Base-by-base conservation (phyloP, 106 monocot genomes). In the Iris macrosiphon region DNA sequence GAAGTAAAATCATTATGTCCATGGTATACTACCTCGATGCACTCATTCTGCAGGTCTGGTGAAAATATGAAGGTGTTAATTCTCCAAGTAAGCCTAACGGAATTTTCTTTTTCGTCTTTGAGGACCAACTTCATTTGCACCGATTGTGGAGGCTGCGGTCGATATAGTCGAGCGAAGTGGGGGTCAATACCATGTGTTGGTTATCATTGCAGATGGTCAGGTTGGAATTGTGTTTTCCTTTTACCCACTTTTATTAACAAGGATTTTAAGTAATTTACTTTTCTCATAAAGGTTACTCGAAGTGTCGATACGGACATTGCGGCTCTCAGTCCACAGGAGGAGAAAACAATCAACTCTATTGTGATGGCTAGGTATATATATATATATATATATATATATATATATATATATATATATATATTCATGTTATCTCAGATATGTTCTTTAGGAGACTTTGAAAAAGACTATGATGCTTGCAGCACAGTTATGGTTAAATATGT, bases 141-240 rank as follows among this genome's bases (percentile, higher is more conserved):
- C 81, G 0, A 72, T 81, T 54, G 60, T 81, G 9, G 81, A 81
- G 39, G 63, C 71, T 3, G 81, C 81, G 0, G 81, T 81, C 31
- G 76, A 72, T 62, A 81, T 76, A 63, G 81, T 76, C 17, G 81
- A 81, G 64, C 63, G 49, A 68, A 81, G 55, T 23, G 53, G 63
- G 1, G 81, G 81, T 2, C 81, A 76, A 60, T 81, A 76, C 33
- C 81, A 81, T 64, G 76, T 81, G 15, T 46, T 81, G 56, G 64
- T 81, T 52, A 81, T 81, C 18, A 76, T 81, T 41, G 81, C 81
- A 23, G 81, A 81, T 55, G 81, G 81, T 2, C 81, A 81, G 72
- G 81, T 81, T 49, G 9, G 35, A 25, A 23, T 10, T 27, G 43
- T 16, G 23, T 14, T 7, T n/a, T 35, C n/a, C 49, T 23, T 1